Evolutionary conservation across 176 grass and related monocot species (phyloP).

Genomic region (Hsuehochloa calcarea): DNA sequence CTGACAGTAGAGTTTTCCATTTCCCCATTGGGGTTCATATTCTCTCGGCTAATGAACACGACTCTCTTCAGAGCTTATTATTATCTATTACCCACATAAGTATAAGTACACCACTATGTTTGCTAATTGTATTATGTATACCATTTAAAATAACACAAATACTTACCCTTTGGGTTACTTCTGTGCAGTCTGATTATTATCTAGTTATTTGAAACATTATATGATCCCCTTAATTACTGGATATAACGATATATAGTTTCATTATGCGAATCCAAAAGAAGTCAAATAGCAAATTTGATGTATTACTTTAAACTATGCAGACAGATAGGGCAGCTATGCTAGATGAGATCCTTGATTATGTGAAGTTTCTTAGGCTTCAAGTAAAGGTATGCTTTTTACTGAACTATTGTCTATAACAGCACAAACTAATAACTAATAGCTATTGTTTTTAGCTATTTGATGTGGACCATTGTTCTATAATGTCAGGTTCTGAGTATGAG

Average conservation of each 20-base stretch:
- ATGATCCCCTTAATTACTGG: background rate
- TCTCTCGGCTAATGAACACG: constrained; percentile 16
- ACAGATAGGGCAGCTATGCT: constrained; percentile 93
- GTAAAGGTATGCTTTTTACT: constrained; percentile 59
- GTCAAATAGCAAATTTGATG: background rate
- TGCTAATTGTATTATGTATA: background rate
- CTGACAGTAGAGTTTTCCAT: background rate
- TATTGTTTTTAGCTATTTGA: background rate
- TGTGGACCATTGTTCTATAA: background rate
- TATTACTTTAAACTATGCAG: constrained; percentile 48
- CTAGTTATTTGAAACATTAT: background rate
- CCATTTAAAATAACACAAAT: background rate
- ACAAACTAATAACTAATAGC: background rate
- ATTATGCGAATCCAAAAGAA: background rate
- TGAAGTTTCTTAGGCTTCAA: constrained; percentile 93
- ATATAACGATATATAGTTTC: background rate
- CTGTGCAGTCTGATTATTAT: background rate
- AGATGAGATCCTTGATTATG: constrained; percentile 93
- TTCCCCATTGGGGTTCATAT: background rate
- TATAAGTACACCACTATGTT: background rate
- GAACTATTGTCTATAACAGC: background rate
- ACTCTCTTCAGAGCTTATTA: background rate
- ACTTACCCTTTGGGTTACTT: background rate
- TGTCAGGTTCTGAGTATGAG: constrained; percentile 90
- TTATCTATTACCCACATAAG: constrained; percentile 8